Evolutionary conservation across 345 rosid species (phyloP), one percentile per base, ranked within the genome.

Genomic region (Aurinia saxatilis): DNA sequence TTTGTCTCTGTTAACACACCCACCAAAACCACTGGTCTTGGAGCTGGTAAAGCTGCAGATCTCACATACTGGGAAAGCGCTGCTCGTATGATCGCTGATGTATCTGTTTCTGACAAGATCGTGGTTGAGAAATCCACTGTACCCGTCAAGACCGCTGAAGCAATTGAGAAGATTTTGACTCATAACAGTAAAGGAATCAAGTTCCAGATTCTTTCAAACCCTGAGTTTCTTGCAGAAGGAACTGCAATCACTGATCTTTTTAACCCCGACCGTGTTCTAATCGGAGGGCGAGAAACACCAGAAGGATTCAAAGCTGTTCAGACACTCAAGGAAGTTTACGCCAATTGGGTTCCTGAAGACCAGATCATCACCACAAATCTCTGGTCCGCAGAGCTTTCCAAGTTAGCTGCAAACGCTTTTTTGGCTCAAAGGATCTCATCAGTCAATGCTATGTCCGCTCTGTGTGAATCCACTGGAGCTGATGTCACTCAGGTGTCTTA

Each of bases 61-160:
- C 84, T 89, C 70, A 89, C 97, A 19, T 90, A 90, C 74, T 90
- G 97, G 97, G 97, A 90, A 77, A 90, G 97, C 46, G 97, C 97
- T 2, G 97, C 97, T 12, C 88, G 97, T 16, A 86, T 85, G 83
- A 90, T 90, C 16, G 97, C 97, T 0, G 97, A 90, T 66, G 97
- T 90, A 8, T 87, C 97, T 0, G 85, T 87, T 44, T 87, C 97
- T 2, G 81, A 87, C 75, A 90, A 90, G 69, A 87, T 90, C 63
- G 97, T 90, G 0, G 97, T 90, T 41, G 97, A 90, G 88, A 90
- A 90, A 66, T 89, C 96, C 25, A 89, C 96, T 1, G 96, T 89
- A n/a, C 96, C 96, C 5, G 96, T 90, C 46, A 90, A 85, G 69
- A 90, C 97, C 6, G 97, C 97, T 0, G 95, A 90, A 71, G 97